These are phyloP conservation scores for Antitrichia curtipendula DNA, from an alignment of 225 moss, liverwort and hornwort species.

Conservation along the genomic window DNA sequence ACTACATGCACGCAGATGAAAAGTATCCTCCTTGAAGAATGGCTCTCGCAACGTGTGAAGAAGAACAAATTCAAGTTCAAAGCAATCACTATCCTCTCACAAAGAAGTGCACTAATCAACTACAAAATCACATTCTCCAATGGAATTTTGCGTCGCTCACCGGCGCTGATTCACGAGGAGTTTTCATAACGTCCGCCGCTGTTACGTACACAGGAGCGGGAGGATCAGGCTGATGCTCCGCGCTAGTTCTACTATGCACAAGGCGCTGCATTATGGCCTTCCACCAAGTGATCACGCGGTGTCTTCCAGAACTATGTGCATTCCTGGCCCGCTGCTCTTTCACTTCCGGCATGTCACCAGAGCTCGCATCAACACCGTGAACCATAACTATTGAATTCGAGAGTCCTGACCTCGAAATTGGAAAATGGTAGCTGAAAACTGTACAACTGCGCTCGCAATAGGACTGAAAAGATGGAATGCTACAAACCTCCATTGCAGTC, in stretches of 20 bases:
- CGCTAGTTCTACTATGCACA: background rate
- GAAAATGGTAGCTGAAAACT: background rate
- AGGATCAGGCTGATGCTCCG: background rate
- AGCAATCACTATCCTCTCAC: background rate
- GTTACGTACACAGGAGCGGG: background rate
- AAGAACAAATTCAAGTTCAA: background rate
- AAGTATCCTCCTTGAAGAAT: background rate
- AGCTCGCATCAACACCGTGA: background rate
- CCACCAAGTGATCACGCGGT: slow-evolving; percentile 1
- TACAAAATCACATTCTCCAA: slow-evolving; percentile 15
- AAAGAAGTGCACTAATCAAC: background rate
- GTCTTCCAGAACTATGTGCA: background rate
- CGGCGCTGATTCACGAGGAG: background rate
- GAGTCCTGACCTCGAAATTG: background rate
- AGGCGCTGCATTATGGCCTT: background rate
- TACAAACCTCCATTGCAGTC: background rate
- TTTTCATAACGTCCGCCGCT: background rate
- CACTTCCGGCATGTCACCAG: background rate
- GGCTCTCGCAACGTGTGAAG: background rate
- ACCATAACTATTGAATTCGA: background rate
- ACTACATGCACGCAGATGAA: background rate
- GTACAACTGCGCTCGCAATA: background rate
- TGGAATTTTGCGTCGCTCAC: background rate
- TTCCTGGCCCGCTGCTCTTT: background rate
- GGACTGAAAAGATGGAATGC: background rate